These are phyloP conservation scores for Antarctomyces pellizariae DNA, from an alignment of 495 filamentous ascomycete species.

Conservation along the genomic window DNA sequence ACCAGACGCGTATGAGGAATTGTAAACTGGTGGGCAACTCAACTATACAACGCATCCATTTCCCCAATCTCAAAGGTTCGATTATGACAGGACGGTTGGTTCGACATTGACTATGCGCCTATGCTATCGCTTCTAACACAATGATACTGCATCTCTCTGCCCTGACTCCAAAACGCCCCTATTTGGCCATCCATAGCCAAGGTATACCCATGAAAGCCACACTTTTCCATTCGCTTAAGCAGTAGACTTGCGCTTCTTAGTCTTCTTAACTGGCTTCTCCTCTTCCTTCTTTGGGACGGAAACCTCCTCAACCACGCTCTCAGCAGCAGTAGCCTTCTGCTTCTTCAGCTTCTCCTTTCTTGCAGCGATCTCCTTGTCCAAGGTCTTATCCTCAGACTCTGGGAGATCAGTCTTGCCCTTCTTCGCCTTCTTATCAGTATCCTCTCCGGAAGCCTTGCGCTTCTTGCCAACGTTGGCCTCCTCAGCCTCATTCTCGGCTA, in stretches of 20 bases:
- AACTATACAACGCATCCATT: constrained; percentile 6
- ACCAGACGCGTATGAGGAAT: constrained; percentile 7
- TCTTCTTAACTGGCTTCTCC: constrained; percentile 21
- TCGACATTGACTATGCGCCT: not conserved
- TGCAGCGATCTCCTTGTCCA: constrained; percentile 31
- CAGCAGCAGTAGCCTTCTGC: constrained; percentile 20
- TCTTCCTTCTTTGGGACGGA: constrained; percentile 10
- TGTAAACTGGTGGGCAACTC: constrained; percentile 9
- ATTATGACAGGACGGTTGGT: constrained; percentile 1
- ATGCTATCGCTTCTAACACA: too few relatives aligned
- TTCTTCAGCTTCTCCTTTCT: constrained; percentile 35
- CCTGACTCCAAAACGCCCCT: constrained; percentile 14
- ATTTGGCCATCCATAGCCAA: constrained; percentile 7
- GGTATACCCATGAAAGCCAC: constrained; percentile 1
- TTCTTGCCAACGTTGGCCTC: constrained; percentile 41
- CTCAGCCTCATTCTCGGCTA: constrained; percentile 24
- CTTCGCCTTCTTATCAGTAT: constrained; percentile 22
- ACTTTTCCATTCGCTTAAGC: constrained; percentile 30
- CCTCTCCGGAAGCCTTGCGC: constrained; percentile 27
- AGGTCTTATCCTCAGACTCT: constrained; percentile 28
- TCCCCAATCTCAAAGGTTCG: not conserved
- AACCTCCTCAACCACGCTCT: constrained; percentile 12
- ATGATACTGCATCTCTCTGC: constrained; percentile 7
- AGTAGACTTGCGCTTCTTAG: constrained; percentile 22
- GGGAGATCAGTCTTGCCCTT: constrained; percentile 25